Evolutionary conservation across 164 flowering plant species (phyloP).

Genomic region (Tetrastigma voinierianum): DNA sequence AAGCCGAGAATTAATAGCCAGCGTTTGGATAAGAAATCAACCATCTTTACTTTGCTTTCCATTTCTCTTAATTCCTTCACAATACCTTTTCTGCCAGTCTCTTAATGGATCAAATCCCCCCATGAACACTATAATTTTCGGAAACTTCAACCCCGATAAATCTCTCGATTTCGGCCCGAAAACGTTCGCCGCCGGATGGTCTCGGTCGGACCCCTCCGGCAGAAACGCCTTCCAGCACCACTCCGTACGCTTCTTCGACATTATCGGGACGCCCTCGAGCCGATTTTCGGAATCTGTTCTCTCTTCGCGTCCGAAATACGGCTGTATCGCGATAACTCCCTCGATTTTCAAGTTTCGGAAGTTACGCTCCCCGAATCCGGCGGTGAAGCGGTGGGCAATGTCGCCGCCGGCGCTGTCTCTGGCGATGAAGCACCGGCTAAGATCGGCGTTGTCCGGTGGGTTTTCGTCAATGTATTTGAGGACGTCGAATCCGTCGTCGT

Average conservation of each 20-base stretch:
- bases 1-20: conserved; percentile 31
- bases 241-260: conserved; percentile 17
- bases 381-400: conserved; percentile 24
- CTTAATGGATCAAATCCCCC: conserved; percentile 32
- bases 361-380: neutral
- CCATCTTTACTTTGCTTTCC: conserved; percentile 21
- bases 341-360: conserved; percentile 9
- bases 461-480: conserved; percentile 13
- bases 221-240: conserved; percentile 31
- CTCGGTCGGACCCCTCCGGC: conserved; percentile 36
- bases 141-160: conserved; percentile 19
- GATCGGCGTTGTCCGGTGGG: conserved; percentile 3
- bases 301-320: conserved; percentile 33
- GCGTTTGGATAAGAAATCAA: conserved; percentile 25
- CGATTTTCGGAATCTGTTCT: conserved; percentile 32
- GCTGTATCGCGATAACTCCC: conserved; percentile 21
- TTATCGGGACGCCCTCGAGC: conserved; percentile 2
- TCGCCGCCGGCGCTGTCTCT: conserved; percentile 36
- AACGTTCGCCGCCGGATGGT: conserved; percentile 34
- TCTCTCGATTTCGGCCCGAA: conserved; percentile 18
- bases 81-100: conserved; percentile 32
- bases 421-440: conserved; percentile 14
- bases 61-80: conserved; percentile 17
- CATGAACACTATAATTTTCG: conserved; percentile 23
- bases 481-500: conserved; percentile 37